phyloP scores from a whole-genome alignment of 345 rosid genomes.

The Adansonia digitata region DNA sequence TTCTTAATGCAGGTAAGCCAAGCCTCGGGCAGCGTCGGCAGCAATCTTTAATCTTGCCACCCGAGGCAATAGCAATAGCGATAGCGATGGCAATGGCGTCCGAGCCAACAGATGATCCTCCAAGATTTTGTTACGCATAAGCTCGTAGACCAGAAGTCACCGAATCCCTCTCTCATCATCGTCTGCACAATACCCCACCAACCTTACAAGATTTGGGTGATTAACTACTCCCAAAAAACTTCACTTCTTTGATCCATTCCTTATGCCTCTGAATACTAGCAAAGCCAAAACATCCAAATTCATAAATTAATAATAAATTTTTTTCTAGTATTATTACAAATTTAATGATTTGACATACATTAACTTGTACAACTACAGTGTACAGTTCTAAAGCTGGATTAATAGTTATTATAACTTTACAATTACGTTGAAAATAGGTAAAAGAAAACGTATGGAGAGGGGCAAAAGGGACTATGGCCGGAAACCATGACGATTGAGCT shows the following conservation, averaged over 20 bases:
- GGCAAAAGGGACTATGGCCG: conserved; percentile 56
- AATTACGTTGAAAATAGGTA: background rate
- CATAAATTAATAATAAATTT: background rate
- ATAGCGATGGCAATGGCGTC: conserved; percentile 27
- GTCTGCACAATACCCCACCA: conserved; percentile 89
- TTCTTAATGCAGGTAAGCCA: conserved; percentile 90
- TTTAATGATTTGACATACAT: background rate
- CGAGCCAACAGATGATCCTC: conserved; percentile 76
- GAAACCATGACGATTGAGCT: conserved; percentile 86
- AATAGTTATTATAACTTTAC: background rate
- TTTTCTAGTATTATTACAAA: background rate
- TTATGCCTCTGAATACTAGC: conserved; percentile 91
- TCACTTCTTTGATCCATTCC: conserved; percentile 96
- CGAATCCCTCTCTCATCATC: conserved; percentile 96
- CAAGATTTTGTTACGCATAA: conserved; percentile 78
- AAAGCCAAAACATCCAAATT: conserved; percentile 29
- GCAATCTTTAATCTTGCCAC: conserved; percentile 65
- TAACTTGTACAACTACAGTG: background rate
- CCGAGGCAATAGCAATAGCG: conserved; percentile 80
- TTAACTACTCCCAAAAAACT: conserved; percentile 84
- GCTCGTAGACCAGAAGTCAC: conserved; percentile 76
- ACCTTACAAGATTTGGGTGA: conserved; percentile 88
- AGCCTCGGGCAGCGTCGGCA: conserved; percentile 83
- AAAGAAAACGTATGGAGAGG: too few relatives aligned
- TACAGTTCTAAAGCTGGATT: background rate